These are phyloP conservation scores for Cryptococcus jaspeensis DNA, from an alignment of 1,284 basidiomycete species.

Conservation along the genomic window DNA sequence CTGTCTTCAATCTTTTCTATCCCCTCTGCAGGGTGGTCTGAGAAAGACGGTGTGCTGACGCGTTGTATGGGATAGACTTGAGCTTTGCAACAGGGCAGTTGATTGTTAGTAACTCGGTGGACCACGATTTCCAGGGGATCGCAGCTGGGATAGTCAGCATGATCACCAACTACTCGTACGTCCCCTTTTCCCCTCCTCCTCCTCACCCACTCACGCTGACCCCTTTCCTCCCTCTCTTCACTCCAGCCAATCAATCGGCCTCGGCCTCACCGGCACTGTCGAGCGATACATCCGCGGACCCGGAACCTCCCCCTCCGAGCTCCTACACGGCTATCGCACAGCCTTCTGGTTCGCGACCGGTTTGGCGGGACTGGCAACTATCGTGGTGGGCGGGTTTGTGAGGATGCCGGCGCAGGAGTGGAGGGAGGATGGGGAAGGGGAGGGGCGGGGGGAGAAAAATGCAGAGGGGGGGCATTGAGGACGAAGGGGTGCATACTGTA, in stretches of 20 bases:
- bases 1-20: neutral
- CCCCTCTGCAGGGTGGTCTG: no score
- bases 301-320: neutral
- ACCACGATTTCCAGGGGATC: conserved; percentile 23
- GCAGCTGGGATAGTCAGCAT: conserved; percentile 26
- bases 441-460: neutral
- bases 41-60: neutral
- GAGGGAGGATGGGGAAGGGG: neutral
- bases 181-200: neutral
- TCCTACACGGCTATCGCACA: conserved; percentile 19
- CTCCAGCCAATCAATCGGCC: conserved; percentile 19
- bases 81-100: conserved; percentile 26
- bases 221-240: neutral
- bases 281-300: conserved; percentile 15
- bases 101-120: conserved; percentile 27
- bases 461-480: no score
- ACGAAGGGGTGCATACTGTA: no score
- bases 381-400: conserved; percentile 24
- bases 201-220: neutral
- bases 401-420: conserved; percentile 18
- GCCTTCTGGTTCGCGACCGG: conserved; percentile 18
- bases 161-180: conserved; percentile 25
- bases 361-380: conserved; percentile 11
- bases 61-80: conserved; percentile 12
- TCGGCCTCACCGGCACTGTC: conserved; percentile 22